phyloP scores from a whole-genome alignment of 2,329 filamentous ascomycete genomes.

The Pseudopithomyces maydicus region DNA sequence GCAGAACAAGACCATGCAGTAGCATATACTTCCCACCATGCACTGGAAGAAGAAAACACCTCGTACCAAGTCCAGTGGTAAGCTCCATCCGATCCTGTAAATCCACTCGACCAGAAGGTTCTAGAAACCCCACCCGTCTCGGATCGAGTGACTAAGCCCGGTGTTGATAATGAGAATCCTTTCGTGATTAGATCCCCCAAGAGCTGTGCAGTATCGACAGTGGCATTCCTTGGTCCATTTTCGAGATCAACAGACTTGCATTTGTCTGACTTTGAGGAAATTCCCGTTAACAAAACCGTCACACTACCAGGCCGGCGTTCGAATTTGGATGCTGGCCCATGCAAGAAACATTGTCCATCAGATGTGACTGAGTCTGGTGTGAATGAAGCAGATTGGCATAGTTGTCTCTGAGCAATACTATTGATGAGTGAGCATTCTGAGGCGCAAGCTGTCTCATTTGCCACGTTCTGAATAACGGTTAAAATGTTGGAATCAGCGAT shows the following conservation, averaged over 20 bases:
- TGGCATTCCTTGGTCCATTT: conserved; percentile 5
- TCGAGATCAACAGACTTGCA: conserved; percentile 18
- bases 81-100: conserved; percentile 25
- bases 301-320: conserved; percentile 22
- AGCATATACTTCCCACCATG: conserved; percentile 31
- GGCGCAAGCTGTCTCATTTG: conserved; percentile 30
- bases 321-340: conserved; percentile 14
- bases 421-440: conserved; percentile 37
- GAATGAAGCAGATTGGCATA: conserved; percentile 31
- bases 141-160: conserved; percentile 24
- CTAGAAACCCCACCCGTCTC: conserved; percentile 26
- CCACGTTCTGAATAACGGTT: conserved; percentile 17
- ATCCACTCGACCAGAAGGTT: conserved; percentile 27
- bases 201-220: conserved; percentile 26
- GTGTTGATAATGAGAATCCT: conserved; percentile 26
- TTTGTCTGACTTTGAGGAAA: conserved; percentile 25
- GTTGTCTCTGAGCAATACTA: conserved; percentile 21
- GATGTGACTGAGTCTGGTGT: conserved; percentile 19
- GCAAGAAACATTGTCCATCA: conserved; percentile 29
- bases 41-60: conserved; percentile 30
- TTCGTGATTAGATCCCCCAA: conserved; percentile 27
- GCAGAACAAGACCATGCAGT: conserved; percentile 33
- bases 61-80: conserved; percentile 30
- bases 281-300: conserved; percentile 25
- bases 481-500: conserved; percentile 24